Evolutionary conservation across 2,329 filamentous ascomycete genomes (phyloP).

Genomic region (Sclerotinia borealis): DNA sequence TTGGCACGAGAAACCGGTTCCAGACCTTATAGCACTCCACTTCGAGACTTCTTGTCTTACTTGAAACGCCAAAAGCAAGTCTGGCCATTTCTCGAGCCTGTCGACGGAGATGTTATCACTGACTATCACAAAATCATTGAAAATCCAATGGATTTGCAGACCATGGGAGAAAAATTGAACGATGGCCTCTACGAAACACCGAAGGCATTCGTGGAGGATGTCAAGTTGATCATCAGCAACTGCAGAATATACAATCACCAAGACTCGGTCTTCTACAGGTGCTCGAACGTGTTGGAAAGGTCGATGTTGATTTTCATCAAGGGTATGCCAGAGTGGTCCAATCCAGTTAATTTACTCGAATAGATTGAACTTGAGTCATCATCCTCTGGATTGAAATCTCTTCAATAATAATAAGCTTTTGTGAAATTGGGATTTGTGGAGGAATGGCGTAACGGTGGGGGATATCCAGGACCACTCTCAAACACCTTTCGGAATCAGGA

Average conservation of each 20-base stretch:
- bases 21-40: not conserved
- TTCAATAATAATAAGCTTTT: not conserved
- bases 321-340: not conserved
- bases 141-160: not conserved
- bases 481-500: not conserved
- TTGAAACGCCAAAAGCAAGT: not conserved
- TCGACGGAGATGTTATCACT: not conserved
- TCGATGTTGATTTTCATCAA: not conserved
- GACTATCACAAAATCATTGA: not conserved
- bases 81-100: not conserved
- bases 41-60: not conserved
- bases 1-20: not conserved
- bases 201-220: not conserved
- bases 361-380: too few relatives aligned
- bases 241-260: not conserved
- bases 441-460: not conserved
- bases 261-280: not conserved
- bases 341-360: not conserved
- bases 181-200: not conserved
- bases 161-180: not conserved
- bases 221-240: constrained; percentile 2
- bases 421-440: not conserved
- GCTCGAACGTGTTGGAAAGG: not conserved
- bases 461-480: not conserved
- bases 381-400: not conserved